Percentiles rank a stretch among this genome's conserved stretches.
Evolutionary conservation across 106 monocot genomes (phyloP).

Genomic region (Triglochin maritima): DNA sequence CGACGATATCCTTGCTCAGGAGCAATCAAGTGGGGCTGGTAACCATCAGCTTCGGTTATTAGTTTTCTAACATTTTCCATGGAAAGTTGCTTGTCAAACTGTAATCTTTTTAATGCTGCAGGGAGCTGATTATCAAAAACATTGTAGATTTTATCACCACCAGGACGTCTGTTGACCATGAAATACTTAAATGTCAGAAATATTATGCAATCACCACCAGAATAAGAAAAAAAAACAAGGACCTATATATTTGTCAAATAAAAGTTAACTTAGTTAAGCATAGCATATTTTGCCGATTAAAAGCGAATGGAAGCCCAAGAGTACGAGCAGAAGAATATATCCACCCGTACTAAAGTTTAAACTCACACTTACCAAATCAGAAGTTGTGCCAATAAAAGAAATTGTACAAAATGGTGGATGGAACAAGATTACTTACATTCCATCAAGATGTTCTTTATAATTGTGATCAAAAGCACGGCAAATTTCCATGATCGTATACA

Average conservation of each 20-base stretch:
- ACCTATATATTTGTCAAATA: neutral
- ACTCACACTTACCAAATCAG: neutral
- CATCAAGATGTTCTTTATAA: conserved; percentile 99
- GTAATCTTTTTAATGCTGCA: conserved; percentile 87
- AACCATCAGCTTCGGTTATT: conserved; percentile 97
- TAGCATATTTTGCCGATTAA: too few species aligned
- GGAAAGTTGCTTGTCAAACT: conserved; percentile 95
- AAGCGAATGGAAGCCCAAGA: too few species aligned
- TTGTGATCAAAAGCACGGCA: conserved; percentile 87
- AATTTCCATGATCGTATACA: conserved; percentile 95
- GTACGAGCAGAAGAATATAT: too few species aligned
- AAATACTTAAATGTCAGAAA: neutral
- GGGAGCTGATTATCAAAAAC: conserved; percentile 98
- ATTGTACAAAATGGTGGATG: neutral
- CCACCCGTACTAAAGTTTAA: too few species aligned
- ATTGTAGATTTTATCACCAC: conserved; percentile 95
- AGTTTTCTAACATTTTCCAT: conserved; percentile 98
- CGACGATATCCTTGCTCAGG: conserved; percentile 98
- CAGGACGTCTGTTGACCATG: conserved; percentile 57
- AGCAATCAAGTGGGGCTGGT: conserved; percentile 98
- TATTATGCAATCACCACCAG: neutral
- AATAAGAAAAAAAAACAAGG: conserved; percentile 3
- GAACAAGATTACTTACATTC: conserved; percentile 44
- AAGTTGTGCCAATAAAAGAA: neutral
- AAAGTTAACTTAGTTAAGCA: too few species aligned